These are phyloP conservation scores for Dimargaris xerosporica DNA, from an alignment of 192 early-diverging fungal species.

Conservation along the genomic window DNA sequence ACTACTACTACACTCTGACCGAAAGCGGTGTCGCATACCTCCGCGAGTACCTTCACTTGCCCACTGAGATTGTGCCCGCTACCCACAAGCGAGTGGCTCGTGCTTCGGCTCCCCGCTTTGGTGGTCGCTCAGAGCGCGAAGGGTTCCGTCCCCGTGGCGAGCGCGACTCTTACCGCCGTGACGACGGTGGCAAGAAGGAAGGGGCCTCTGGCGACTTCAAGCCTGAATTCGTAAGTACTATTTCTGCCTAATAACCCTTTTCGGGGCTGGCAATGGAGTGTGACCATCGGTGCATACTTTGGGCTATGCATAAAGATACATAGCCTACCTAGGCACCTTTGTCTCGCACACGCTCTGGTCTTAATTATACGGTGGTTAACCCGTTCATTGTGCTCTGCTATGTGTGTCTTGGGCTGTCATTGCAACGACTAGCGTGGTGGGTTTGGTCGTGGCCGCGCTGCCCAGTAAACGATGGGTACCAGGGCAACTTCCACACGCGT, in stretches of 20 bases:
- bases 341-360: too few relatives aligned
- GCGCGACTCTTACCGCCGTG: constrained; percentile 75
- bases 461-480: too few relatives aligned
- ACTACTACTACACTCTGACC: constrained; percentile 99
- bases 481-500: too few relatives aligned
- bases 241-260: too few relatives aligned
- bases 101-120: constrained; percentile 37
- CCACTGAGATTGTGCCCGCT: constrained; percentile 90
- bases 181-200: constrained; percentile 80
- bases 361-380: too few relatives aligned
- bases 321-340: too few relatives aligned
- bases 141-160: constrained; percentile 48
- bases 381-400: too few relatives aligned
- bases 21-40: constrained; percentile 96
- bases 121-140: constrained; percentile 50
- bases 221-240: constrained; percentile 99
- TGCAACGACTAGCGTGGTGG: too few relatives aligned
- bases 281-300: too few relatives aligned
- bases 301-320: too few relatives aligned
- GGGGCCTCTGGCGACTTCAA: constrained; percentile 83
- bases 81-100: constrained; percentile 94
- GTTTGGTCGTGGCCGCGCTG: constrained; percentile 60
- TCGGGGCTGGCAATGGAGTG: too few relatives aligned
- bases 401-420: too few relatives aligned
- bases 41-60: constrained; percentile 93